A percentile compares a stretch with the other conserved stretches of the same genome.
Conservation (phyloP, 306 rosid species). For the Acacia melanoxylon region DNA sequence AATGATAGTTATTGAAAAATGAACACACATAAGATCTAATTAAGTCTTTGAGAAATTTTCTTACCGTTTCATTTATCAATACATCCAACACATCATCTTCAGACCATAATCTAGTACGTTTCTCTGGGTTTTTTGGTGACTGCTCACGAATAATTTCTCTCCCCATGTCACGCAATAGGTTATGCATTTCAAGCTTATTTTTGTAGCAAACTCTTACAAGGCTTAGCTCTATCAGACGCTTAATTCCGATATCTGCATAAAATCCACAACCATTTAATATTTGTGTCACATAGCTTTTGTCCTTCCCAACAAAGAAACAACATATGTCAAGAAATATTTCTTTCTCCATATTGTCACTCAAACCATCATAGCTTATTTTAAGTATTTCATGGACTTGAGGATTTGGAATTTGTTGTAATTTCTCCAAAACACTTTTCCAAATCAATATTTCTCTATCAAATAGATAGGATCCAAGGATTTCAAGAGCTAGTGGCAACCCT, state of each 20-base stretch:
- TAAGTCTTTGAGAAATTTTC: background rate
- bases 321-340: background rate
- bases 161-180: background rate
- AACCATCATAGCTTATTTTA: background rate
- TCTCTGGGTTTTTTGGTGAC: background rate
- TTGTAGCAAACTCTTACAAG: background rate
- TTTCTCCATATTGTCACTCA: background rate
- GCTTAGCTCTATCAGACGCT: background rate
- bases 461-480: background rate
- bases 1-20: background rate
- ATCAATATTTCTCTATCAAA: background rate
- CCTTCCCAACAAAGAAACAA: background rate
- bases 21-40: no score
- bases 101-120: background rate
- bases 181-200: slow-evolving; percentile 1
- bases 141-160: background rate
- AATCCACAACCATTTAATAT: background rate
- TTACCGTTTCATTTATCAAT: background rate
- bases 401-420: background rate
- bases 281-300: background rate
- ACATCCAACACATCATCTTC: background rate
- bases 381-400: background rate
- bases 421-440: background rate
- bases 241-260: background rate
- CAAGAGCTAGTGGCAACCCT: background rate